Conservation (phyloP, 371 early-diverging fungal genomes). For the Funneliformis caledonium region DNA sequence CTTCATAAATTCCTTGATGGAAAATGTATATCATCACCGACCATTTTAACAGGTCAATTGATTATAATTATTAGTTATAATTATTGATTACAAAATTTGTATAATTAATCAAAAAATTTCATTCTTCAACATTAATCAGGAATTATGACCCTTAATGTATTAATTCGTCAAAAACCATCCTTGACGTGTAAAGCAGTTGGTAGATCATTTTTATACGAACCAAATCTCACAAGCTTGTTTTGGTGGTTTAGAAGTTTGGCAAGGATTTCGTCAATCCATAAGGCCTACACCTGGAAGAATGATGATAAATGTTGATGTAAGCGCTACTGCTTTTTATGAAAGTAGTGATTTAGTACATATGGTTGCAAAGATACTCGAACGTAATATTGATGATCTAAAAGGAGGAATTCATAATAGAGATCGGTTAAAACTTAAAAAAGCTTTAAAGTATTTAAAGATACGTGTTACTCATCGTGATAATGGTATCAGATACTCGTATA, state of each 20-base stretch:
- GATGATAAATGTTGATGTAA: conserved; percentile 83
- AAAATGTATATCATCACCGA: conserved; percentile 47
- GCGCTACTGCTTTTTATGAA: conserved; percentile 83
- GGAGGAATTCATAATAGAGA: conserved; percentile 62
- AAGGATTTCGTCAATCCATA: conserved; percentile 75
- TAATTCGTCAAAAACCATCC: conserved; percentile 71
- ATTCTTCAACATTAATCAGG: conserved; percentile 42
- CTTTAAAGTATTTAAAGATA: conserved; percentile 70
- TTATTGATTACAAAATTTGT: background rate
- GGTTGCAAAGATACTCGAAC: conserved; percentile 63
- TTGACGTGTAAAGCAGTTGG: conserved; percentile 66
- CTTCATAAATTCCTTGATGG: conserved; percentile 58
- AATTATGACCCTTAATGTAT: conserved; percentile 69
- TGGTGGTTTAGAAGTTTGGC: conserved; percentile 79
- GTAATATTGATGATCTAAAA: conserved; percentile 66
- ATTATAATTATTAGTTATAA: background rate
- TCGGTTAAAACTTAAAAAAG: conserved; percentile 62
- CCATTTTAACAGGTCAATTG: conserved; percentile 50
- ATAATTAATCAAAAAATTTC: background rate
- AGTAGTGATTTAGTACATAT: conserved; percentile 64
- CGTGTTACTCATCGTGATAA: conserved; percentile 73
- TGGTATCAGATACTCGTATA: conserved; percentile 62
- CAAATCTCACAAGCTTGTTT: conserved; percentile 52
- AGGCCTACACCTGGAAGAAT: conserved; percentile 59
- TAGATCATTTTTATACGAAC: conserved; percentile 77